These are phyloP conservation scores for Ascochyta lentis DNA, from an alignment of 2,329 filamentous ascomycete genomes.

Conservation along the genomic window DNA sequence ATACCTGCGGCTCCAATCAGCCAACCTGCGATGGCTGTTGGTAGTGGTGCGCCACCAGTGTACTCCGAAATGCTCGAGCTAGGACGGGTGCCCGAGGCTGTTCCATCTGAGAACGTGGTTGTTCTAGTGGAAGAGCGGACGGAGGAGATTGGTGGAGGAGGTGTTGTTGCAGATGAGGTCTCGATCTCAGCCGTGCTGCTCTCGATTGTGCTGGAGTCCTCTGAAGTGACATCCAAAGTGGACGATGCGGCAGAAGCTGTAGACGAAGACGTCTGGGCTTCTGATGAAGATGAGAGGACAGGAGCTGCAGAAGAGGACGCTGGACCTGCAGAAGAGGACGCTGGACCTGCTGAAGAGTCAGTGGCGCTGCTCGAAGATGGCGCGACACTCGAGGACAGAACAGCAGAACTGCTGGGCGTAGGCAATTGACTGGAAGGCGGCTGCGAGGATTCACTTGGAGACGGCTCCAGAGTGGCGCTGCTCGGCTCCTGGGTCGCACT, in stretches of 20 bases:
- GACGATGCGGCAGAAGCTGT: background rate
- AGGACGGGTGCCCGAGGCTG: constrained; percentile 2
- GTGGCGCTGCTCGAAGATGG: constrained; percentile 18
- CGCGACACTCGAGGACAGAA: constrained; percentile 5
- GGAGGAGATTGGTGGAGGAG: constrained; percentile 6
- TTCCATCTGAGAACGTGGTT: constrained; percentile 9
- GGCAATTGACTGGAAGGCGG: constrained; percentile 7
- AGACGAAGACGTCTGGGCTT: background rate
- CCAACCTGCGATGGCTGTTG: constrained; percentile 25
- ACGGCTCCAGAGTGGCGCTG: constrained; percentile 15
- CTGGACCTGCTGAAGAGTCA: constrained; percentile 21
- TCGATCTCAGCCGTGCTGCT: background rate
- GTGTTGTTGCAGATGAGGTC: constrained; percentile 1
- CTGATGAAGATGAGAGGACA: background rate
- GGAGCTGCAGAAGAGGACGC: constrained; percentile 7
- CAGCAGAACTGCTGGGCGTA: background rate
- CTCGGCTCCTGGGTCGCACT: constrained; percentile 13
- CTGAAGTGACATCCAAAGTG: background rate
- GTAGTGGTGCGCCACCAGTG: constrained; percentile 24
- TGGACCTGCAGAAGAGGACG: constrained; percentile 15
- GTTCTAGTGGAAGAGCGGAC: constrained; percentile 8
- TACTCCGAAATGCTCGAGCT: constrained; percentile 14
- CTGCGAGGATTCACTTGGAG: constrained; percentile 8
- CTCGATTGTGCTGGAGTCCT: background rate
- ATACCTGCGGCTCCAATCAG: constrained; percentile 30